These are phyloP conservation scores for Didymella pinodella DNA, from an alignment of 2,329 filamentous ascomycete species.

Conservation along the genomic window DNA sequence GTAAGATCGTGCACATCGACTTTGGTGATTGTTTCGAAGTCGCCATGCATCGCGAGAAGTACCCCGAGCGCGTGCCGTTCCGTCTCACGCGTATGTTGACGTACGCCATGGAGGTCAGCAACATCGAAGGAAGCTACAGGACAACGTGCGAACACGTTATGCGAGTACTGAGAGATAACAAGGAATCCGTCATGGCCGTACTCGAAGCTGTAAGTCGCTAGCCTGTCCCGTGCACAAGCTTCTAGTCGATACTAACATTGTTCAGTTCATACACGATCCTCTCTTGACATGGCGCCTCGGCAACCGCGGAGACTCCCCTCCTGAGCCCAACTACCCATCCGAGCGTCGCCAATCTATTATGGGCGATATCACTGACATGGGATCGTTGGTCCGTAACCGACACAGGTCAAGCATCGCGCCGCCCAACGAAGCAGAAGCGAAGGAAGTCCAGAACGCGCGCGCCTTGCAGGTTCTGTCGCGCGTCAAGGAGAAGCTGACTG, in stretches of 20 bases:
- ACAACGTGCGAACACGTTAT: conserved; percentile 99
- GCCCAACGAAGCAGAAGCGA: conserved; percentile 55
- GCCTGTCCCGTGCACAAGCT: neutral
- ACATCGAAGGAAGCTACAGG: conserved; percentile 97
- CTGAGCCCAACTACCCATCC: conserved; percentile 65
- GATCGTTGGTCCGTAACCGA: conserved; percentile 44
- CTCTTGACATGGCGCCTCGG: conserved; percentile 93
- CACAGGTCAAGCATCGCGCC: conserved; percentile 47
- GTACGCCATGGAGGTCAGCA: conserved; percentile 99
- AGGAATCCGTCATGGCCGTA: conserved; percentile 98
- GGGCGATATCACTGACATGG: conserved; percentile 51
- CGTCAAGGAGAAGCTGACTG: conserved; percentile 95
- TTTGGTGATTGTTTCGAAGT: conserved; percentile 99
- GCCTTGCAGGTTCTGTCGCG: conserved; percentile 90
- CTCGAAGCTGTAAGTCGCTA: conserved; percentile 83
- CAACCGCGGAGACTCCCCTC: conserved; percentile 67
- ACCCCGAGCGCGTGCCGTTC: conserved; percentile 97
- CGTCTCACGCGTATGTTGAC: conserved; percentile 98
- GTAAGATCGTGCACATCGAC: conserved; percentile 98
- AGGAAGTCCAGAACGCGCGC: conserved; percentile 89
- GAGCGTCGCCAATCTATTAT: conserved; percentile 69
- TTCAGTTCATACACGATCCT: conserved; percentile 97
- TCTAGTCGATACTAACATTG: conserved; percentile 11
- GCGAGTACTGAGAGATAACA: conserved; percentile 94
- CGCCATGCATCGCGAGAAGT: conserved; percentile 99